These are phyloP conservation scores for Rhynchospora tenuis DNA, from an alignment of 176 grass and related monocot species.

Conservation along the genomic window DNA sequence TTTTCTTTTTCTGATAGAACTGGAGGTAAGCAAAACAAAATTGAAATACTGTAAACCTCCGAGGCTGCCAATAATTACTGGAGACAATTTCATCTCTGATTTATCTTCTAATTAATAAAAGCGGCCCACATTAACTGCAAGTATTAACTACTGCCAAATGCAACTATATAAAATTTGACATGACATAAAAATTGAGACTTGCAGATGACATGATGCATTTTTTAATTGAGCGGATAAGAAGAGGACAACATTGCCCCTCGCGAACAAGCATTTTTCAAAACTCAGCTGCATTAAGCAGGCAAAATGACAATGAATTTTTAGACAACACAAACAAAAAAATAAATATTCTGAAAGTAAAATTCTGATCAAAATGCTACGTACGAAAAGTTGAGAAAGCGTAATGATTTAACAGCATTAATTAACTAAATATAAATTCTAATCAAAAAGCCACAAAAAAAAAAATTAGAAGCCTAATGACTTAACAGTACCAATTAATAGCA, in stretches of 20 bases:
- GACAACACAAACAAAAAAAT: neutral
- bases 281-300: neutral
- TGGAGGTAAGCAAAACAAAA: too few species aligned
- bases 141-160: neutral
- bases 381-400: too few species aligned
- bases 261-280: neutral
- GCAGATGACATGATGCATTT: neutral
- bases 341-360: neutral
- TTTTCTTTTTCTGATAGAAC: too few species aligned
- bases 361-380: neutral
- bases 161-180: neutral
- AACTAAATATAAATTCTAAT: neutral
- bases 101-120: too few species aligned
- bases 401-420: too few species aligned
- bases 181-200: neutral
- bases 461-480: neutral
- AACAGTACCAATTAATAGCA: neutral
- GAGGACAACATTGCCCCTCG: neutral
- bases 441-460: neutral
- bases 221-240: neutral
- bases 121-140: too few species aligned
- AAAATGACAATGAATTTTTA: neutral
- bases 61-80: too few species aligned
- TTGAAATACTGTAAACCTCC: too few species aligned
- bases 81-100: too few species aligned